phyloP scores from a whole-genome alignment of 257 asterid genomes.

The Fraxinus anomala region DNA sequence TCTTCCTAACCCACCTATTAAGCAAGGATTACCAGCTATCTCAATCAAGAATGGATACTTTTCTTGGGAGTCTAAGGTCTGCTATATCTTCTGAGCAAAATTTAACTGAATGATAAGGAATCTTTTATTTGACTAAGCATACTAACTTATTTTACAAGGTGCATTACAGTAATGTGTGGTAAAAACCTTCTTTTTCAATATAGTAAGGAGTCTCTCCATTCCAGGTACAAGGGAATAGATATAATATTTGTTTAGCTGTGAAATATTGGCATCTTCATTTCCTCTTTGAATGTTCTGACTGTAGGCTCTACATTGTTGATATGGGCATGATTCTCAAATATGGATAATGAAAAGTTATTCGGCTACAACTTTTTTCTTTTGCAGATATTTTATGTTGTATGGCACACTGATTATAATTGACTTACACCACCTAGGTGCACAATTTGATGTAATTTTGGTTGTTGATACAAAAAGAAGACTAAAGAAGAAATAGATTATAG shows the following conservation, averaged over 20 bases:
- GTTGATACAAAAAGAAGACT: neutral
- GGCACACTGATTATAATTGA: neutral
- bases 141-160: neutral
- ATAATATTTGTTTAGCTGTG: neutral
- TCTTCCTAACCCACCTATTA: slow-evolving; percentile 80
- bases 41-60: slow-evolving; percentile 85
- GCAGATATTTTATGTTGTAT: neutral
- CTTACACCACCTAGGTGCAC: neutral
- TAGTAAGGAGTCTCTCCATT: neutral
- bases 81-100: neutral
- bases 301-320: neutral
- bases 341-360: neutral
- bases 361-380: neutral
- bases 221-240: neutral
- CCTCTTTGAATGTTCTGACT: neutral
- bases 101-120: neutral
- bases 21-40: slow-evolving; percentile 82
- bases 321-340: neutral
- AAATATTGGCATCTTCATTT: slow-evolving; percentile 1
- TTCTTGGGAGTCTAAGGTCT: slow-evolving; percentile 95
- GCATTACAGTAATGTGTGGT: neutral
- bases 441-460: neutral
- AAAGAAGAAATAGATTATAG: neutral
- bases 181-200: neutral
- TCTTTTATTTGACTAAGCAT: neutral